Conservation (phyloP, 1,284 basidiomycete genomes). For the Cutaneotrichosporon cavernicola region DNA sequence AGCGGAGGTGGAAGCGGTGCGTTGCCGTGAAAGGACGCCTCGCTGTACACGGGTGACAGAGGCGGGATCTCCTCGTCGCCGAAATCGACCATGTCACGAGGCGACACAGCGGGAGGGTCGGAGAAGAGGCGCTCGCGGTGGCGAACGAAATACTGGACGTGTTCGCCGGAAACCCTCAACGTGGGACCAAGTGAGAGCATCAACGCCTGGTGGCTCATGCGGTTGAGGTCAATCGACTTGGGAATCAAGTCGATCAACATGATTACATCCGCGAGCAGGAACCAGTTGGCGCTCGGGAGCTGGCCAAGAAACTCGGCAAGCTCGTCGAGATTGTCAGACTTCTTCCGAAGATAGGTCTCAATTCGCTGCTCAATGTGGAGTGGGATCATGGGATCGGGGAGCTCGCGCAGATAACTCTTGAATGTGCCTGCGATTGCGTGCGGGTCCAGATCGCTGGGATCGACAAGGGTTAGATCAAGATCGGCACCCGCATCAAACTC, state of each 20-base stretch:
- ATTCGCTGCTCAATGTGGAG: constrained; percentile 66
- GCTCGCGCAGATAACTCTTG: constrained; percentile 57
- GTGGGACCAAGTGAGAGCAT: constrained; percentile 49
- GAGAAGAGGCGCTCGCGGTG: constrained; percentile 37
- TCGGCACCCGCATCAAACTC: constrained; percentile 88
- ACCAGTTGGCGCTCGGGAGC: constrained; percentile 51
- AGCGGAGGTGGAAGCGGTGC: constrained; percentile 3
- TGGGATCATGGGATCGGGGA: constrained; percentile 78
- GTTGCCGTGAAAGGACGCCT: constrained; percentile 9
- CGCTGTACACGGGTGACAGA: constrained; percentile 22
- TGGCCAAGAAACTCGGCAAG: constrained; percentile 33
- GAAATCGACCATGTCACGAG: constrained; percentile 41
- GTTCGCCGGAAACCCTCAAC: constrained; percentile 40
- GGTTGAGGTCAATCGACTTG: constrained; percentile 36
- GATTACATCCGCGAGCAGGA: constrained; percentile 51
- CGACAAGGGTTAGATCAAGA: constrained; percentile 70
- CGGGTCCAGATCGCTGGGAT: constrained; percentile 80
- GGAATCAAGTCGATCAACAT: constrained; percentile 47
- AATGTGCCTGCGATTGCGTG: constrained; percentile 79
- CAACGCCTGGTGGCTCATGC: constrained; percentile 50
- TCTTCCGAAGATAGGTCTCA: constrained; percentile 55
- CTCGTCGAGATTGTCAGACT: constrained; percentile 24
- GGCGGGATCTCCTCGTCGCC: constrained; percentile 32
- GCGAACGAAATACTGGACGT: constrained; percentile 39
- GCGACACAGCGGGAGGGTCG: constrained; percentile 34